phyloP scores from a whole-genome alignment of 225 moss, liverwort and hornwort species.

The Marchantia polymorpha region DNA sequence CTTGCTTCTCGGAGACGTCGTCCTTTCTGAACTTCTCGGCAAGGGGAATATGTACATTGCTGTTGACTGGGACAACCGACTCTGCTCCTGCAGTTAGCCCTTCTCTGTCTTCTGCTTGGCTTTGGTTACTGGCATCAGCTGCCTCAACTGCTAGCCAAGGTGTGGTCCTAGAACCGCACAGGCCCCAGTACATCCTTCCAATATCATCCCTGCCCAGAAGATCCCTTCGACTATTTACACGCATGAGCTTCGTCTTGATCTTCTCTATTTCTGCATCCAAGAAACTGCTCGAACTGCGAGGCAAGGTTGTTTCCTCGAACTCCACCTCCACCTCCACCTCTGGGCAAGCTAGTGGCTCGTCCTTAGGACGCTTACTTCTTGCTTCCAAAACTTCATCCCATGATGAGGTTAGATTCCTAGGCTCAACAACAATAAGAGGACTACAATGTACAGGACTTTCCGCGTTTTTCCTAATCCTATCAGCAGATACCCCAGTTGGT shows the following conservation, averaged over 20 bases:
- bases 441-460: neutral
- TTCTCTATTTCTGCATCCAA: conserved; percentile 70
- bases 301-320: conserved; percentile 19
- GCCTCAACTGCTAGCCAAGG: conserved; percentile 80
- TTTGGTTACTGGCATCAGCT: conserved; percentile 4
- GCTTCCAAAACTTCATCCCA: conserved; percentile 7
- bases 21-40: neutral
- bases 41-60: neutral
- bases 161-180: conserved; percentile 60
- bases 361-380: conserved; percentile 2
- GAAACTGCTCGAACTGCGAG: conserved; percentile 13
- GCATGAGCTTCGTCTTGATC: conserved; percentile 62
- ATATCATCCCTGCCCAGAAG: conserved; percentile 80
- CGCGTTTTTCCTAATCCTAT: neutral
- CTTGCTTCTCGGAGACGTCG: neutral
- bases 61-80: neutral
- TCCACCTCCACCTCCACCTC: neutral
- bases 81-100: neutral
- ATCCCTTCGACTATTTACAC: conserved; percentile 70
- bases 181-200: conserved; percentile 87
- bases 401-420: neutral
- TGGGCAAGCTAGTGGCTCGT: conserved; percentile 15
- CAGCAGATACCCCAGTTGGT: neutral
- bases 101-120: conserved; percentile 39
- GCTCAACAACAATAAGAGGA: neutral